These are phyloP conservation scores for Entonaema liquescens DNA, from an alignment of 495 filamentous ascomycete species.

Conservation along the genomic window DNA sequence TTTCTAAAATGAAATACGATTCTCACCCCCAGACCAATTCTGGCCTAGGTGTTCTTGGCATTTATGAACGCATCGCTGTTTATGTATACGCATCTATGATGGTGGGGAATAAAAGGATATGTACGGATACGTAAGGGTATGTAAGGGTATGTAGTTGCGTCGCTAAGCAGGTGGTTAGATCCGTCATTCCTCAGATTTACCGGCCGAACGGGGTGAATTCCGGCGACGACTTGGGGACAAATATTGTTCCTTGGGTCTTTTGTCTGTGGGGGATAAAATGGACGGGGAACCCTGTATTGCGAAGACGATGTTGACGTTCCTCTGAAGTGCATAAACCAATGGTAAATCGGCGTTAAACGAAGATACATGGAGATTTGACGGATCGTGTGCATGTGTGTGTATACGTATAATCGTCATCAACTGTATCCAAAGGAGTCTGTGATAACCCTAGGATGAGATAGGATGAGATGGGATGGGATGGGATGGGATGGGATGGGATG, in stretches of 20 bases:
- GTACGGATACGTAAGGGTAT: background rate
- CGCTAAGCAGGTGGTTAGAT: conserved; percentile 25
- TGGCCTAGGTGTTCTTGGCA: conserved; percentile 34
- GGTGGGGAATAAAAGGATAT: background rate
- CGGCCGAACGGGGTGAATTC: conserved; percentile 3
- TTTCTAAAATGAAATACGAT: conserved; percentile 30
- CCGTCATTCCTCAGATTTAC: conserved; percentile 20
- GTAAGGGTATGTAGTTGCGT: conserved; percentile 7
- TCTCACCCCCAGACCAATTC: conserved; percentile 24
- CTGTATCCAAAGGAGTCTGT: background rate
- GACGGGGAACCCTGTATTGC: conserved; percentile 6
- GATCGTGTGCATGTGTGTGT: conserved; percentile 10
- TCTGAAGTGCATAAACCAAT: background rate
- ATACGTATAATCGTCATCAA: conserved; percentile 1
- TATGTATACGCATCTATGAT: background rate
- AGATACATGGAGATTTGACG: conserved; percentile 7
- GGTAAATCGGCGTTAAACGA: background rate
- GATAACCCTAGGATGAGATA: background rate
- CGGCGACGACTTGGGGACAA: conserved; percentile 10
- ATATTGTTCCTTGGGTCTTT: background rate
- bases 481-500: background rate
- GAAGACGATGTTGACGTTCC: background rate
- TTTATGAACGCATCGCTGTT: background rate
- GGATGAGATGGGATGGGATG: background rate
- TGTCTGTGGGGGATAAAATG: conserved; percentile 1